These are phyloP conservation scores for Macadamia tetraphylla DNA, from an alignment of 164 flowering plant genomes.

Conservation along the genomic window DNA sequence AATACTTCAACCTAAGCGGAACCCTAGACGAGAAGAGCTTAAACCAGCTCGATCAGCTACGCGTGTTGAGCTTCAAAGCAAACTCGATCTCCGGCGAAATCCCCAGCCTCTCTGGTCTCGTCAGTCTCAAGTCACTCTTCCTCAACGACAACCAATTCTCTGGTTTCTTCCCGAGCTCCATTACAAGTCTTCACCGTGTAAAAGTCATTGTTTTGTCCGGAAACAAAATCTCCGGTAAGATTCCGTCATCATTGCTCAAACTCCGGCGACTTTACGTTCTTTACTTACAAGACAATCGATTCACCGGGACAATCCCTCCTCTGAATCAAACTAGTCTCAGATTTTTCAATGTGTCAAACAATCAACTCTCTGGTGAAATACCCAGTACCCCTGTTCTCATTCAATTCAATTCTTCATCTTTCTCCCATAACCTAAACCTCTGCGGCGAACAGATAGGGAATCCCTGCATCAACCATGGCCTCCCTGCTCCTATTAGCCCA, in stretches of 20 bases:
- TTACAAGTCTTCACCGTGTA: slow-evolving; percentile 57
- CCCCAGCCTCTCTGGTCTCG: slow-evolving; percentile 59
- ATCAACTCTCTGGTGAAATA: slow-evolving; percentile 61
- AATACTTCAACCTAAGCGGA: slow-evolving; percentile 49
- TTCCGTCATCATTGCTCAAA: slow-evolving; percentile 40
- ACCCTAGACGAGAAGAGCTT: slow-evolving; percentile 36
- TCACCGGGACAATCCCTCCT: slow-evolving; percentile 61
- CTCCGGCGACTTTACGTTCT: slow-evolving; percentile 48
- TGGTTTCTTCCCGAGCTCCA: slow-evolving; percentile 55
- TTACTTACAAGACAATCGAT: slow-evolving; percentile 48
- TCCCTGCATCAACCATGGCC: slow-evolving; percentile 24
- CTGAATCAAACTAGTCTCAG: slow-evolving; percentile 56
- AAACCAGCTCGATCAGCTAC: slow-evolving; percentile 62
- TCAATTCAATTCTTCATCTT: slow-evolving; percentile 60
- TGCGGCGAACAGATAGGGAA: slow-evolving; percentile 50
- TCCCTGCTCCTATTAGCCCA: slow-evolving; percentile 20
- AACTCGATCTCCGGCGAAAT: slow-evolving; percentile 65
- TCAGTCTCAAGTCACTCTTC: slow-evolving; percentile 66
- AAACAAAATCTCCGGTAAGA: slow-evolving; percentile 57
- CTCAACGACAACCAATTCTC: slow-evolving; percentile 60
- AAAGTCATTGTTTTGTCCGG: slow-evolving; percentile 50
- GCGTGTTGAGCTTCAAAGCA: slow-evolving; percentile 74
- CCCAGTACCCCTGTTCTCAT: slow-evolving; percentile 51
- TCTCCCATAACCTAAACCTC: slow-evolving; percentile 42
- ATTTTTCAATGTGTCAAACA: slow-evolving; percentile 73